Evolutionary conservation across 2,329 filamentous ascomycete species (phyloP), one percentile per base, ranked within the genome.

Genomic region (Hypoxylon sp.): DNA sequence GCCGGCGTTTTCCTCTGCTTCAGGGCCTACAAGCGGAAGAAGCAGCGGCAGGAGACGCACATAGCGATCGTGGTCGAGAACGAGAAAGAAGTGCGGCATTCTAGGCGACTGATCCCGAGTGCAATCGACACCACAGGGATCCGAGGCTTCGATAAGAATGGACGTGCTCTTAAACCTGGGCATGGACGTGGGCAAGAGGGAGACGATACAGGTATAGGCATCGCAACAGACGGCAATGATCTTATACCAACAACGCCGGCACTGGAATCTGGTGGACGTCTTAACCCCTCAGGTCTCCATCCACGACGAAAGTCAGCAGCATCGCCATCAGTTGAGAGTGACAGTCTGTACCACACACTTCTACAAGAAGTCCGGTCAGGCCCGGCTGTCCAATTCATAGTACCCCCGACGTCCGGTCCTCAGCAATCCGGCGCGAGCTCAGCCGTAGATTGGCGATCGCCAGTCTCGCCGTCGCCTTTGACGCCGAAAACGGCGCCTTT

Each of bases 241-340:
- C 42, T 73, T 5, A 47, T 74, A 3, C 74, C 76, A 1, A 73
- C 67, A 10, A 77, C 73, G 9, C 74, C 75, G 1, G 69, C 70
- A 3, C 73, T 77, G 39, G 75, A 77, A 54, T 71, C 71, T 11
- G 73, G 75, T 14, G 59, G 55, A 1, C 60, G 42, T 4, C 35
- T 31, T 2, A 53, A 44, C 11, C n/a, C 46, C 3, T 24, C 59
- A 9, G 71, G 66, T 4, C 57, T 74, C 10, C 72, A 74, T 60
- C 39, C 68, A 31, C 67, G 67, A 4, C 53, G 39, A 4, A 44
- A 52, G 14, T 62, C 60, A 5, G 14, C 58, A 10, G 26, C 58
- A 13, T 46, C 63, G 17, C 19, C 59, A 8, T 51, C 55, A 1
- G 29, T 31, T 6, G 59, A 63, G 2, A 46, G 59, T 3, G 71